phyloP scores from a whole-genome alignment of 208 protist species.

The Angomonas deanei region DNA sequence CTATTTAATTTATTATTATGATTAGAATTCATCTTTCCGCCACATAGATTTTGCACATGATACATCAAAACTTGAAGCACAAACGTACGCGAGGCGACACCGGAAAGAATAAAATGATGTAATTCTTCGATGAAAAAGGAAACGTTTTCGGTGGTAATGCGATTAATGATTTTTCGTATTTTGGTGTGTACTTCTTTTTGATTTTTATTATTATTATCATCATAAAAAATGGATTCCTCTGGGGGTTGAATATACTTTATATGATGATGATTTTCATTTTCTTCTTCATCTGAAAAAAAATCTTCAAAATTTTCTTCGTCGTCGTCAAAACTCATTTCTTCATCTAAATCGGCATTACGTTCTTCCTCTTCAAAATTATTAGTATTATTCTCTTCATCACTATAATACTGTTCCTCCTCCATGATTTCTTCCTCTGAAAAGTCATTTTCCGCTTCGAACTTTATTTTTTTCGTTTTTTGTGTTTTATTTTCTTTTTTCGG shows the following conservation, averaged over 20 bases:
- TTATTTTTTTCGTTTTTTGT: not conserved
- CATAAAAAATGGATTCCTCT: not conserved
- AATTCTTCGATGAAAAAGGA: not conserved
- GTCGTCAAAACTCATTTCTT: not conserved
- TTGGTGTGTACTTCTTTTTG: not conserved
- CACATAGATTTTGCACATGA: not conserved
- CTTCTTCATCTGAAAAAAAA: not conserved
- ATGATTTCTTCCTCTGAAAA: not conserved
- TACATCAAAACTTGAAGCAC: not conserved
- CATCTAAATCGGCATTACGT: not conserved
- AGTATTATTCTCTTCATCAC: not conserved
- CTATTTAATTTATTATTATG: no score
- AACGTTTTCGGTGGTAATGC: not conserved
- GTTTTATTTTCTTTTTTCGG: not conserved
- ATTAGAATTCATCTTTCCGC: not conserved
- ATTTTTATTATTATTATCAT: not conserved
- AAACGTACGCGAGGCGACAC: not conserved
- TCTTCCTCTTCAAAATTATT: not conserved
- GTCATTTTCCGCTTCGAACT: not conserved
- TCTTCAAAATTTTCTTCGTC: constrained; percentile 2
- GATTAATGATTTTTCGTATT: not conserved
- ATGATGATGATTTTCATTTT: not conserved
- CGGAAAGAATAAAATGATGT: not conserved
- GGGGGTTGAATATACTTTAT: not conserved
- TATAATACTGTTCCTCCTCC: not conserved